These are phyloP conservation scores for Hebeloma cylindrosporum DNA, from an alignment of 768 basidiomycete species.

Conservation along the genomic window DNA sequence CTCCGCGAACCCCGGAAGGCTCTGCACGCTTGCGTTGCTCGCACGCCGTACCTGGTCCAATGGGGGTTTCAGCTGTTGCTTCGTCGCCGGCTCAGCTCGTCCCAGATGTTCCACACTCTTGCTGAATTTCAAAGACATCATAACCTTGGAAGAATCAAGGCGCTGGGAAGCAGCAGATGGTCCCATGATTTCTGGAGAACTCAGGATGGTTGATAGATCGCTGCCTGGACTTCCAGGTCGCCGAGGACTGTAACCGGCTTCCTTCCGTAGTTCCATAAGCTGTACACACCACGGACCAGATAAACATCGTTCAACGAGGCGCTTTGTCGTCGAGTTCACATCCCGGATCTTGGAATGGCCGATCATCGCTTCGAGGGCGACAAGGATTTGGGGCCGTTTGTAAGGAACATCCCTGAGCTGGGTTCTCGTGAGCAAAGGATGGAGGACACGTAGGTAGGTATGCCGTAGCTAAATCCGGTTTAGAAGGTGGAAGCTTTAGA, in stretches of 20 bases:
- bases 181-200: constrained; percentile 29
- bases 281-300: constrained; percentile 84
- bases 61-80: constrained; percentile 32
- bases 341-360: constrained; percentile 77
- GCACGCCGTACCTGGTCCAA: constrained; percentile 35
- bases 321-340: constrained; percentile 81
- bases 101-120: constrained; percentile 64
- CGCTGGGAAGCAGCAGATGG: constrained; percentile 32
- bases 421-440: constrained; percentile 92
- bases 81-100: constrained; percentile 21
- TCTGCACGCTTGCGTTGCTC: constrained; percentile 42
- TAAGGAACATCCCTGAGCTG: constrained; percentile 85
- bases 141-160: constrained; percentile 37
- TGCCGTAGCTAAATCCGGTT: constrained; percentile 68
- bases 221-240: constrained; percentile 45
- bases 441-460: constrained; percentile 94
- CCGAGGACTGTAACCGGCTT: constrained; percentile 17
- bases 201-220: constrained; percentile 41
- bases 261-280: constrained; percentile 42
- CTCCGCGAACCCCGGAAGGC: constrained; percentile 34
- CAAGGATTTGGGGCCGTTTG: constrained; percentile 88
- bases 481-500: constrained; percentile 5
- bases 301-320: constrained; percentile 91
- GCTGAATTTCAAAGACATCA: constrained; percentile 52
- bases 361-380: constrained; percentile 75